Conservation (phyloP, 768 basidiomycete genomes). For the Pisolithus microcarpus region DNA sequence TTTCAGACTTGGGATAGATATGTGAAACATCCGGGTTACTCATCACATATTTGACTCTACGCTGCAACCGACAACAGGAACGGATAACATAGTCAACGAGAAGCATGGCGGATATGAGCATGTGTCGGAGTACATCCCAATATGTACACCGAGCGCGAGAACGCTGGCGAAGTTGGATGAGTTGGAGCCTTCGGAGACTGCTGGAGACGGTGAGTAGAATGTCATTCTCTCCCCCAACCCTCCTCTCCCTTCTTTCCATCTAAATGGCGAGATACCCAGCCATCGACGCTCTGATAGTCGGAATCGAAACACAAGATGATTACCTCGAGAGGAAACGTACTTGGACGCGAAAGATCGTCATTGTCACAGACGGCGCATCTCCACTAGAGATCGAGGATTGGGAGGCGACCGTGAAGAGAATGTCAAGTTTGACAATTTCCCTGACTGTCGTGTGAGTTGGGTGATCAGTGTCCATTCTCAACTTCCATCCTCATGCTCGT, state of each 20-base stretch:
- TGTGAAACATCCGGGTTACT: too few relatives aligned
- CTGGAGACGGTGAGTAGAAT: conserved; percentile 57
- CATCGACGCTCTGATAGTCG: conserved; percentile 83
- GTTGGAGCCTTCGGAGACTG: conserved; percentile 46
- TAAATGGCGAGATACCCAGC: conserved; percentile 35
- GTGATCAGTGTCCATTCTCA: not conserved
- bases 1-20: too few relatives aligned
- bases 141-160: conserved; percentile 55
- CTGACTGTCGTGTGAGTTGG: conserved; percentile 65
- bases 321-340: conserved; percentile 66
- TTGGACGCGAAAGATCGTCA: conserved; percentile 78
- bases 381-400: conserved; percentile 70
- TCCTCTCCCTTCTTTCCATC: not conserved
- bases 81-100: conserved; percentile 56
- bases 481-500: conserved; percentile 4
- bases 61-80: conserved; percentile 35
- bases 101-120: conserved; percentile 66
- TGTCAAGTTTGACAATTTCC: conserved; percentile 50
- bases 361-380: conserved; percentile 82
- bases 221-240: not conserved
- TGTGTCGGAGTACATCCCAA: conserved; percentile 62
- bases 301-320: conserved; percentile 65
- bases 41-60: not conserved
- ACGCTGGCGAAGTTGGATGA: conserved; percentile 62
- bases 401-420: conserved; percentile 58